phyloP scores from a whole-genome alignment of 192 early-diverging fungal species.

The Entomortierella chlamydospora region DNA sequence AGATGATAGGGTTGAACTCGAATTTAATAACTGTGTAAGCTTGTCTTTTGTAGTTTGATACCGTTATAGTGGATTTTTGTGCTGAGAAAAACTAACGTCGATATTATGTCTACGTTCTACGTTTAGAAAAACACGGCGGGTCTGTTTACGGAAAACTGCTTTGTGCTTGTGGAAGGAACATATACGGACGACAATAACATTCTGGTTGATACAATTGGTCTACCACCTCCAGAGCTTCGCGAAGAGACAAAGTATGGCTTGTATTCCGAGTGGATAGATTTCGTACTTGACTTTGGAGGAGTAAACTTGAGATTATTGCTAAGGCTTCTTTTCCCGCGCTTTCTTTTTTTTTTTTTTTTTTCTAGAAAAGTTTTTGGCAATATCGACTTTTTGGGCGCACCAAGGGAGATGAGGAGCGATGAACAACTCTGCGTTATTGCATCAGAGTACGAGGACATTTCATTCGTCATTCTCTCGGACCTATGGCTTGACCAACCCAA shows the following conservation, averaged over 20 bases:
- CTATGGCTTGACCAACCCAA: constrained; percentile 88
- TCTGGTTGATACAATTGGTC: constrained; percentile 74
- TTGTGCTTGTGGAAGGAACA: constrained; percentile 87
- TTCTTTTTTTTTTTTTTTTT: background rate
- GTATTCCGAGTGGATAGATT: background rate
- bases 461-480: constrained; percentile 87
- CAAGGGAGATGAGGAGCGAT: constrained; percentile 61
- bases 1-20: constrained; percentile 81
- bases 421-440: constrained; percentile 60
- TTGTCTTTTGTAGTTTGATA: background rate
- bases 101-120: background rate
- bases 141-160: constrained; percentile 86
- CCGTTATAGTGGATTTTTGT: background rate
- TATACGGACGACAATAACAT: constrained; percentile 80
- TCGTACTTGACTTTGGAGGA: too few relatives aligned
- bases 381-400: constrained; percentile 68
- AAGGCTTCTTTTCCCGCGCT: too few relatives aligned
- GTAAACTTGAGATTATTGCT: too few relatives aligned
- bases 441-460: constrained; percentile 62
- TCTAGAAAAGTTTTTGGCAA: constrained; percentile 62
- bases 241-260: constrained; percentile 55
- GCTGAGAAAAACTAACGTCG: background rate
- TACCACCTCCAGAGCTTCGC: constrained; percentile 80
- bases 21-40: constrained; percentile 68
- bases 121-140: constrained; percentile 66